Percentiles rank a stretch among this genome's conserved stretches.
Evolutionary conservation across 73 alveolate genomes (phyloP).

Genomic region (Paramecium octaurelia): DNA sequence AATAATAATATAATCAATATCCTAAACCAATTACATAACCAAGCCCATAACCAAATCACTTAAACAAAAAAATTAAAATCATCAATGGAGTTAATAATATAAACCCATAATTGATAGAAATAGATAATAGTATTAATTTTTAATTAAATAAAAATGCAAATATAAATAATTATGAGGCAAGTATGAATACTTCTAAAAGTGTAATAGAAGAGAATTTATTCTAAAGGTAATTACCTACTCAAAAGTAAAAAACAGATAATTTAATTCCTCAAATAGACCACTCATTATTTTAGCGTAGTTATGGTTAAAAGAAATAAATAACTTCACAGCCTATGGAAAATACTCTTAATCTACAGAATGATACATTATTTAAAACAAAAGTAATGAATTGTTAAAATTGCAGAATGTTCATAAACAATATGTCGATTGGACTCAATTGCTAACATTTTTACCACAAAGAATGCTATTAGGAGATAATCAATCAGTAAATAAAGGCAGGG

Average conservation of each 20-base stretch:
- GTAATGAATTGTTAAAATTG: background rate
- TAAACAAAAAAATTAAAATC: no score
- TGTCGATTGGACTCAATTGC: background rate
- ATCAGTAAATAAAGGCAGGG: background rate
- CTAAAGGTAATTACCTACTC: background rate
- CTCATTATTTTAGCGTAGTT: background rate
- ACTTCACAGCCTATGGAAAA: no score
- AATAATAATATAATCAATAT: no score
- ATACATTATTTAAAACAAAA: background rate
- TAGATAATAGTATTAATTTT: background rate
- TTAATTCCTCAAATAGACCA: background rate
- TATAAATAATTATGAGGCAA: background rate
- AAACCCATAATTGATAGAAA: background rate
- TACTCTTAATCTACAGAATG: no score
- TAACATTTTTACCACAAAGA: background rate
- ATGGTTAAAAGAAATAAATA: no score
- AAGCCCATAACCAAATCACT: no score
- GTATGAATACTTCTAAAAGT: background rate
- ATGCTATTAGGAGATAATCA: background rate
- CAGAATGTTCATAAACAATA: background rate
- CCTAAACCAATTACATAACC: no score
- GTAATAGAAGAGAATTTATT: background rate
- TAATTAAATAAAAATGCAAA: no score
- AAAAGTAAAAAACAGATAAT: no score
- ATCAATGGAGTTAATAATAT: no score